A percentile compares a stretch with the other conserved stretches of the same genome.
Evolutionary conservation across 2,329 filamentous ascomycete genomes (phyloP).

Genomic region (Nothophoma quercina): DNA sequence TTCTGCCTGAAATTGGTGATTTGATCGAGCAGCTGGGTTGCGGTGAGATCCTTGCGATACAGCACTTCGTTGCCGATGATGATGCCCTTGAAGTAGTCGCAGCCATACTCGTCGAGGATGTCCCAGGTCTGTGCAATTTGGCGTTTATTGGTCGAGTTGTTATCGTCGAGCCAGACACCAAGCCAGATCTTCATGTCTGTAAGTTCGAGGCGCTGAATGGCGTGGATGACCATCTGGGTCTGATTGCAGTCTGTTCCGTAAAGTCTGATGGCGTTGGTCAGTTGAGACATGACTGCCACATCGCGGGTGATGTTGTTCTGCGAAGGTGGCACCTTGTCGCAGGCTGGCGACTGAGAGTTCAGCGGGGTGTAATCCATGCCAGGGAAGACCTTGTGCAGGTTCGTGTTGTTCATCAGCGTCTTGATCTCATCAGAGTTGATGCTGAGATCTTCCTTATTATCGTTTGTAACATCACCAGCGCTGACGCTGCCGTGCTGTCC

Average conservation of each 20-base stretch:
- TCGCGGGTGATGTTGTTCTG: constrained; percentile 96
- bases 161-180: constrained; percentile 89
- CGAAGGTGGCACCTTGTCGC: constrained; percentile 76
- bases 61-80: constrained; percentile 71
- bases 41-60: constrained; percentile 71
- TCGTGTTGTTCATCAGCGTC: constrained; percentile 76
- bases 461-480: constrained; percentile 60
- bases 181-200: constrained; percentile 88
- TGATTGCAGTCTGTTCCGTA: constrained; percentile 99
- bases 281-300: constrained; percentile 85
- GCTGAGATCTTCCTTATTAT: constrained; percentile 75
- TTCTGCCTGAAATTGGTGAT: constrained; percentile 73
- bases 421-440: constrained; percentile 82
- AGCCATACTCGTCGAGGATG: constrained; percentile 70
- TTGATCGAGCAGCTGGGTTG: constrained; percentile 67
- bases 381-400: constrained; percentile 92
- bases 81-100: constrained; percentile 65
- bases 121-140: constrained; percentile 86
- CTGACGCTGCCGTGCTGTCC: constrained; percentile 32
- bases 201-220: constrained; percentile 77
- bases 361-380: constrained; percentile 95
- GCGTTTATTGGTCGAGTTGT: constrained; percentile 81
- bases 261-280: constrained; percentile 85
- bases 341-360: constrained; percentile 89
- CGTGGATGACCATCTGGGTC: constrained; percentile 89